Percentiles rank a stretch among this genome's conserved stretches.
Conservation (phyloP, 2,329 filamentous ascomycete species). For the Fusarium sp. region DNA sequence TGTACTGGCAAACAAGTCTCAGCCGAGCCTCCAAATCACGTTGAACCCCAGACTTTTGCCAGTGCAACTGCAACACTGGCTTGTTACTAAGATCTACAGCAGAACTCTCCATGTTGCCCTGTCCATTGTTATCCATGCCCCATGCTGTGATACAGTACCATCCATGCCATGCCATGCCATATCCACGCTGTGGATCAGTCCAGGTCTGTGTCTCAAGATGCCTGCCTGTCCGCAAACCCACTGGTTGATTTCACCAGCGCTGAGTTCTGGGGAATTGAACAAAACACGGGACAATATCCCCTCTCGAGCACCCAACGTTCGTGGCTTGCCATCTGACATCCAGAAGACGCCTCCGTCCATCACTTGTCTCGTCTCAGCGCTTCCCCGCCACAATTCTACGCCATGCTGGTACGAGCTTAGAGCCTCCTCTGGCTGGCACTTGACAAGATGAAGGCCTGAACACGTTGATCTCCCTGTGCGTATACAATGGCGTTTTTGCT, state of each 20-base stretch:
- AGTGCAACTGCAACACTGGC: constrained; percentile 9
- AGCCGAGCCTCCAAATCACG: not conserved
- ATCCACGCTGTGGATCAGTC: constrained; percentile 15
- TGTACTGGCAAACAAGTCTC: constrained; percentile 1
- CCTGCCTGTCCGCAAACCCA: constrained; percentile 4
- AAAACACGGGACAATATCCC: constrained; percentile 14
- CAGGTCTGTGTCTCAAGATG: constrained; percentile 43
- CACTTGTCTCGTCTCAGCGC: constrained; percentile 25
- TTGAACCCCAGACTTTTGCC: constrained; percentile 19
- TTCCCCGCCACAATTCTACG: constrained; percentile 10
- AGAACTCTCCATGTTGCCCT: constrained; percentile 15
- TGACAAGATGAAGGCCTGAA: constrained; percentile 34
- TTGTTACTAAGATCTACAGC: constrained; percentile 25
- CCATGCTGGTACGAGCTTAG: constrained; percentile 2
- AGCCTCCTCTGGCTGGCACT: constrained; percentile 26
- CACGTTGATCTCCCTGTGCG: constrained; percentile 7
- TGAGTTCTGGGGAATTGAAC: constrained; percentile 15
- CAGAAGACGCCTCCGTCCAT: constrained; percentile 20
- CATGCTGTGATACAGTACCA: constrained; percentile 22
- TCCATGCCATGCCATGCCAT: constrained; percentile 13
- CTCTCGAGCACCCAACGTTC: constrained; percentile 37
- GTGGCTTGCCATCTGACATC: constrained; percentile 41
- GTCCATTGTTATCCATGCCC: constrained; percentile 13
- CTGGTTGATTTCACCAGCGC: not conserved
- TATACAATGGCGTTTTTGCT: constrained; percentile 5